Evolutionary conservation across 2,329 filamentous ascomycete genomes (phyloP).

Genomic region (Ceratocystis colombiana): DNA sequence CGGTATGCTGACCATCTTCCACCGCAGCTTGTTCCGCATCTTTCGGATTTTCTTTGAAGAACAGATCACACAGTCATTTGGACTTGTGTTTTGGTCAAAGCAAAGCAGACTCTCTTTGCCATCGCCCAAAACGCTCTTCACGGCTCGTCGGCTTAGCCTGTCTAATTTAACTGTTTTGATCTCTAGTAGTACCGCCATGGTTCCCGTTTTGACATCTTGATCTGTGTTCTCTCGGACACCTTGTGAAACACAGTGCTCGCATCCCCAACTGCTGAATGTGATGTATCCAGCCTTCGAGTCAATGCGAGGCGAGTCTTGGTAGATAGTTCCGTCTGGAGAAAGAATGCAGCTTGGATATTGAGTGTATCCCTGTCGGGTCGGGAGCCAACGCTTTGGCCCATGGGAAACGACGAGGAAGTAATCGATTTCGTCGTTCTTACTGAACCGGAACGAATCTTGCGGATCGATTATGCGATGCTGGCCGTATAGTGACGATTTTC

Average conservation of each 20-base stretch:
- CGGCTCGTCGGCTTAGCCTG: slow-evolving; percentile 17
- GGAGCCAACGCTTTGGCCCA: slow-evolving; percentile 21
- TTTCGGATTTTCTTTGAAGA: slow-evolving; percentile 18
- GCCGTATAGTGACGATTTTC: not conserved
- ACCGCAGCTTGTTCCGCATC: slow-evolving; percentile 19
- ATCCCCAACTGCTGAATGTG: slow-evolving; percentile 24
- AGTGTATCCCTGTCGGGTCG: slow-evolving; percentile 11
- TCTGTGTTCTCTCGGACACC: slow-evolving; percentile 16
- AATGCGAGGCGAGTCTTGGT: slow-evolving; percentile 22
- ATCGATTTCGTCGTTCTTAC: not conserved
- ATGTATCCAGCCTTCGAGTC: slow-evolving; percentile 15
- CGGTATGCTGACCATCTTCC: slow-evolving; percentile 18
- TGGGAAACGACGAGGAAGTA: slow-evolving; percentile 22
- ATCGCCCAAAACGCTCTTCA: not conserved
- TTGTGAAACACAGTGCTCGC: slow-evolving; percentile 21
- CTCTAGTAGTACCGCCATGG: slow-evolving; percentile 21
- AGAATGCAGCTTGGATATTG: slow-evolving; percentile 22
- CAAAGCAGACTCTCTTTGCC: slow-evolving; percentile 18
- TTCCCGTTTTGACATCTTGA: slow-evolving; percentile 7
- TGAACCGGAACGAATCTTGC: not conserved
- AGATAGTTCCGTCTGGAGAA: slow-evolving; percentile 20
- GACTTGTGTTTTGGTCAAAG: slow-evolving; percentile 7
- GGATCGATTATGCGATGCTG: not conserved
- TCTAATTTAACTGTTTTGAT: slow-evolving; percentile 20
- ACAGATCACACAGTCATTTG: slow-evolving; percentile 18